phyloP scores from a whole-genome alignment of 192 early-diverging fungal species.

The Coemansia furcata region DNA sequence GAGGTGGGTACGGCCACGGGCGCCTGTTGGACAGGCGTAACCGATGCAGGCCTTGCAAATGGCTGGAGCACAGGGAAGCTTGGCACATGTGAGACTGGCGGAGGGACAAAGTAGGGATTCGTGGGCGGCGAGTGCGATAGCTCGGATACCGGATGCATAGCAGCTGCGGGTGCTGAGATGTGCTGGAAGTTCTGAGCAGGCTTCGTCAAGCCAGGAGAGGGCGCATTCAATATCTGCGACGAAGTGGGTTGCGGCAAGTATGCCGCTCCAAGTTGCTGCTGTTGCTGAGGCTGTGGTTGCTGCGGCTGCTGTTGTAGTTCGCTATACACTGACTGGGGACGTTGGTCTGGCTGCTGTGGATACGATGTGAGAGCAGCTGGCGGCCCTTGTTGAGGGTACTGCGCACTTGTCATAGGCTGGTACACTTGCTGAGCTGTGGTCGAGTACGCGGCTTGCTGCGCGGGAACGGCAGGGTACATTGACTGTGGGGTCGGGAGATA shows the following conservation, averaged over 20 bases:
- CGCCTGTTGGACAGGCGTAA: background rate
- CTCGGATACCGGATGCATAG: background rate
- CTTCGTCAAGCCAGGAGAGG: background rate
- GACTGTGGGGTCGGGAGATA: constrained; percentile 35
- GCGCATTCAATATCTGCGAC: constrained; percentile 6
- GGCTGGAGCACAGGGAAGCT: constrained; percentile 46
- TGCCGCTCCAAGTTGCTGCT: constrained; percentile 14
- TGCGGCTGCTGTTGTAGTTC: constrained; percentile 13
- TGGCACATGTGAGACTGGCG: constrained; percentile 26
- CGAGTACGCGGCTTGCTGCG: constrained; percentile 31
- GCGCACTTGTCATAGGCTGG: constrained; percentile 4
- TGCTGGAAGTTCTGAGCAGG: constrained; percentile 1
- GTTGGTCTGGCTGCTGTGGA: constrained; percentile 30
- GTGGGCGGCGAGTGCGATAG: constrained; percentile 16
- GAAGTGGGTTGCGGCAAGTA: constrained; percentile 2
- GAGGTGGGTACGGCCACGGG: constrained; percentile 3
- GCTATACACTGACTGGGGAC: constrained; percentile 6
- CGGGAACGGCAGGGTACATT: constrained; percentile 29
- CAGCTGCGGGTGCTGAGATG: background rate
- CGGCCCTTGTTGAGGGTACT: constrained; percentile 8
- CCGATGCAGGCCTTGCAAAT: background rate
- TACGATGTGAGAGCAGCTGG: constrained; percentile 7
- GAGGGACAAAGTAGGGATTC: constrained; percentile 29
- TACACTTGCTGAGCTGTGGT: constrained; percentile 35
- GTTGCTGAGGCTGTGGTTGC: constrained; percentile 11